These are phyloP conservation scores for Diutina siamensis DNA, from an alignment of 1,139 yeast species.

Conservation along the genomic window DNA sequence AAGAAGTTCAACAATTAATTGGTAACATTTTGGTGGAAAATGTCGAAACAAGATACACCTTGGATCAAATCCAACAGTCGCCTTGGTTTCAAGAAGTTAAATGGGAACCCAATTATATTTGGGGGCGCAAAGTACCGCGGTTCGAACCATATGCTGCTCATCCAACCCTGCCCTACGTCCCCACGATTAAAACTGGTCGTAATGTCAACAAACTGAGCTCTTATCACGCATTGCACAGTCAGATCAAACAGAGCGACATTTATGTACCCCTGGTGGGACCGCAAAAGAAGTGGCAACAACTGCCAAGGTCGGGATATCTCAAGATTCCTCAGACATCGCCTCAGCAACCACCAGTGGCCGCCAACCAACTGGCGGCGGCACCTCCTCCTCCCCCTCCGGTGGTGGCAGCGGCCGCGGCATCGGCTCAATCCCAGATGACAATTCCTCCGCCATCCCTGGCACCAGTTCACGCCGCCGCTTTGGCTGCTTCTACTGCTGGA, in stretches of 20 bases:
- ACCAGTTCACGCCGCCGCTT: neutral
- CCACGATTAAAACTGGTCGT: slow-evolving; percentile 28
- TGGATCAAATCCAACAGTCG: slow-evolving; percentile 16
- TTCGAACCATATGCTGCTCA: slow-evolving; percentile 42
- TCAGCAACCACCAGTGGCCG: neutral
- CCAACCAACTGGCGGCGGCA: neutral
- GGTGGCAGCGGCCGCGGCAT: neutral
- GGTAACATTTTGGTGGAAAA: slow-evolving; percentile 31
- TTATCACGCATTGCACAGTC: slow-evolving; percentile 32
- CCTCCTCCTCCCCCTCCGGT: neutral
- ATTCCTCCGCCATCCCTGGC: neutral
- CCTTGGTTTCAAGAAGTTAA: slow-evolving; percentile 29
- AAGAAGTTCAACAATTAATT: slow-evolving; percentile 8
- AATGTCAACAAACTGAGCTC: slow-evolving; percentile 28
- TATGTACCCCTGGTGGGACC: slow-evolving; percentile 6
- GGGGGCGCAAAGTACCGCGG: slow-evolving; percentile 37
- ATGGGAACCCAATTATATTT: slow-evolving; percentile 32
- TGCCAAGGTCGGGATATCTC: neutral
- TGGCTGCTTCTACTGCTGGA: neutral
- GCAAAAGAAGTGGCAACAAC: neutral
- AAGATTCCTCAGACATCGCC: neutral
- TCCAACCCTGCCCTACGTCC: slow-evolving; percentile 15
- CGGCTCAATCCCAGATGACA: neutral
- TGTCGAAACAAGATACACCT: slow-evolving; percentile 21
- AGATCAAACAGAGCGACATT: slow-evolving; percentile 24